Evolutionary conservation across 805 yeast species (phyloP).

Genomic region (Torulaspora franciscae): DNA sequence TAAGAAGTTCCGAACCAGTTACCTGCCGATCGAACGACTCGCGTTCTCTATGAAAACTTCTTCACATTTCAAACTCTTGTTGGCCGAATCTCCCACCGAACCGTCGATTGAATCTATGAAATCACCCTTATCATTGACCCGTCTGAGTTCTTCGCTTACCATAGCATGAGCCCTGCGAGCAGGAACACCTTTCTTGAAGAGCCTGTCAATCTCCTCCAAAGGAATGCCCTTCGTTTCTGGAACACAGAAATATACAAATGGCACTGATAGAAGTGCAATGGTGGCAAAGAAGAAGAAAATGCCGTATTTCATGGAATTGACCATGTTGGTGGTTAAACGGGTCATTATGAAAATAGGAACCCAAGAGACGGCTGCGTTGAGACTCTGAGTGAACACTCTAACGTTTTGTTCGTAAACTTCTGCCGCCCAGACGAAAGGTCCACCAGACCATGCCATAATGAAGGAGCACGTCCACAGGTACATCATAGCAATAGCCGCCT

Average conservation of each 20-base stretch:
- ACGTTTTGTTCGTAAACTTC: conserved; percentile 45
- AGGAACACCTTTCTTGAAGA: conserved; percentile 41
- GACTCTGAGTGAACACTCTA: conserved; percentile 41
- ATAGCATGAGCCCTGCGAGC: conserved; percentile 21
- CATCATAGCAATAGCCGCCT: conserved; percentile 43
- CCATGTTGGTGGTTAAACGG: conserved; percentile 43
- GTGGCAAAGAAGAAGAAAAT: conserved; percentile 38
- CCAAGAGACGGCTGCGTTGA: conserved; percentile 46
- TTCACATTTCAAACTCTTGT: conserved; percentile 1
- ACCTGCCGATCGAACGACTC: conserved; percentile 1
- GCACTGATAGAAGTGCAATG: conserved; percentile 16
- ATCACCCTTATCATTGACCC: conserved; percentile 9
- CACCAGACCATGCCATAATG: conserved; percentile 44
- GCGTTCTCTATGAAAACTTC: conserved; percentile 7
- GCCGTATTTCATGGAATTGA: conserved; percentile 42
- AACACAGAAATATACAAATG: conserved; percentile 62
- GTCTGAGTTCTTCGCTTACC: conserved; percentile 15
- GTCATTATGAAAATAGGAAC: conserved; percentile 49
- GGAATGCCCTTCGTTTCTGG: conserved; percentile 74
- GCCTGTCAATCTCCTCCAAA: conserved; percentile 71
- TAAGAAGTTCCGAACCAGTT: not conserved
- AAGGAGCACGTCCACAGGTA: conserved; percentile 46
- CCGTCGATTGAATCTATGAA: not conserved
- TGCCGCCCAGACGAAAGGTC: conserved; percentile 45
- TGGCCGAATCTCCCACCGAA: conserved; percentile 1